A percentile compares a stretch with the other conserved stretches of the same genome.
phyloP scores from a whole-genome alignment of 2,329 filamentous ascomycete genomes.

The Dryadomyces quercus-mongolicae region DNA sequence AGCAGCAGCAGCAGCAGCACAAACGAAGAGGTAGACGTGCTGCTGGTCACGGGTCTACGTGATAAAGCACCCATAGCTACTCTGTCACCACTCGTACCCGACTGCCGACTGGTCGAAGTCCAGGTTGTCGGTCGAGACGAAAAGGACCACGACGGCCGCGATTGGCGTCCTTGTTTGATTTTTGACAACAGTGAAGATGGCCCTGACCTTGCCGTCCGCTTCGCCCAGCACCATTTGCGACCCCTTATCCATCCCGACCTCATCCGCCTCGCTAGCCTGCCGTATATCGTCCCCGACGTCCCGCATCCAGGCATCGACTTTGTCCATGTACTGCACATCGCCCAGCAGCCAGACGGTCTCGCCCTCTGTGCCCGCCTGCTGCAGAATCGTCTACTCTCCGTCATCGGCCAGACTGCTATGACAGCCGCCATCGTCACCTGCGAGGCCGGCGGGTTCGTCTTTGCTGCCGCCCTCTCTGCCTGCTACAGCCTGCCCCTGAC shows the following conservation, averaged over 20 bases:
- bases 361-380: conserved; percentile 38
- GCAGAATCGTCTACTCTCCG: conserved; percentile 21
- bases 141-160: not conserved
- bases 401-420: conserved; percentile 24
- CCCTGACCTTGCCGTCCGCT: conserved; percentile 21
- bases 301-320: conserved; percentile 39
- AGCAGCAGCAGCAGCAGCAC: conserved; percentile 13
- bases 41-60: conserved; percentile 52
- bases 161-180: not conserved
- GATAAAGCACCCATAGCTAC: conserved; percentile 43
- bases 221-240: conserved; percentile 29
- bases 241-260: conserved; percentile 34
- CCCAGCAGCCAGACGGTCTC: conserved; percentile 37
- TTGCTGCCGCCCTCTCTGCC: conserved; percentile 35
- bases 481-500: conserved; percentile 28
- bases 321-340: conserved; percentile 44
- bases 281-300: conserved; percentile 34
- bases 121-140: conserved; percentile 25
- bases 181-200: conserved; percentile 17
- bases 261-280: conserved; percentile 35
- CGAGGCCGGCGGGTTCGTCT: conserved; percentile 46
- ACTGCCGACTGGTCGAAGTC: conserved; percentile 41
- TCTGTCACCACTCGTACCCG: conserved; percentile 42
- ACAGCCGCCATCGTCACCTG: conserved; percentile 36
- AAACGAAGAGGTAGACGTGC: conserved; percentile 21